These are phyloP conservation scores for Thermoascus crustaceus DNA, from an alignment of 2,329 filamentous ascomycete genomes.

Conservation along the genomic window DNA sequence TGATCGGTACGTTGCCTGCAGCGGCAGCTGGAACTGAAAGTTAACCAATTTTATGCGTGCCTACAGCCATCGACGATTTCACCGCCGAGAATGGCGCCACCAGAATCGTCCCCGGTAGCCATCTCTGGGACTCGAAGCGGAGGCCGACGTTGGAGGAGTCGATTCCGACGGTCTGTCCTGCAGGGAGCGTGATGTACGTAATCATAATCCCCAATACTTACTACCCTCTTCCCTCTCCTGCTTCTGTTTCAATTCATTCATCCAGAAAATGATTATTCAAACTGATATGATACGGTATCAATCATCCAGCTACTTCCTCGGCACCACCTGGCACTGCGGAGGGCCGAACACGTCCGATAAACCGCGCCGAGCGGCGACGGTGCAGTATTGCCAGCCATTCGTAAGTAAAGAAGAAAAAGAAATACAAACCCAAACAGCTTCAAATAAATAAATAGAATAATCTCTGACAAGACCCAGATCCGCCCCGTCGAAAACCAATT, in stretches of 20 bases:
- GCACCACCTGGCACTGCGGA: slow-evolving; percentile 33
- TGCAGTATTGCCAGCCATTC: slow-evolving; percentile 37
- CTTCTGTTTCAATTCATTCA: too few species aligned
- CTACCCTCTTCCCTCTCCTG: too few species aligned
- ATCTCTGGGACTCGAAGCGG: slow-evolving; percentile 24
- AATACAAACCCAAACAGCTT: too few species aligned
- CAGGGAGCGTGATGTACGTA: slow-evolving; percentile 29
- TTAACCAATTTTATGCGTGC: too few species aligned
- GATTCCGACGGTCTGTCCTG: slow-evolving; percentile 26
- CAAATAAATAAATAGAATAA: not conserved
- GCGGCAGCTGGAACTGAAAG: too few species aligned
- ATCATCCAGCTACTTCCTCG: slow-evolving; percentile 20
- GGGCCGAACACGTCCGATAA: slow-evolving; percentile 24
- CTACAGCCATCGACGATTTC: slow-evolving; percentile 25
- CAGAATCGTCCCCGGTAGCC: slow-evolving; percentile 28
- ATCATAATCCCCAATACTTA: too few species aligned
- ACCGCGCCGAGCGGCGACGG: slow-evolving; percentile 28
- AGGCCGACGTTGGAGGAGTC: slow-evolving; percentile 19
- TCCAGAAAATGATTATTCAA: too few species aligned
- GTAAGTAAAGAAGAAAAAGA: too few species aligned
- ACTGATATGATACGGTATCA: too few species aligned
- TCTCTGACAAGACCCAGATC: slow-evolving; percentile 13
- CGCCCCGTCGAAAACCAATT: slow-evolving; percentile 26
- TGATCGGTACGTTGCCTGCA: slow-evolving; percentile 27
- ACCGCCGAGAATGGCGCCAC: slow-evolving; percentile 29